A percentile compares a stretch with the other conserved stretches of the same genome.
Conservation (phyloP, 148 eudicot species). For the Chenopodium formosanum region DNA sequence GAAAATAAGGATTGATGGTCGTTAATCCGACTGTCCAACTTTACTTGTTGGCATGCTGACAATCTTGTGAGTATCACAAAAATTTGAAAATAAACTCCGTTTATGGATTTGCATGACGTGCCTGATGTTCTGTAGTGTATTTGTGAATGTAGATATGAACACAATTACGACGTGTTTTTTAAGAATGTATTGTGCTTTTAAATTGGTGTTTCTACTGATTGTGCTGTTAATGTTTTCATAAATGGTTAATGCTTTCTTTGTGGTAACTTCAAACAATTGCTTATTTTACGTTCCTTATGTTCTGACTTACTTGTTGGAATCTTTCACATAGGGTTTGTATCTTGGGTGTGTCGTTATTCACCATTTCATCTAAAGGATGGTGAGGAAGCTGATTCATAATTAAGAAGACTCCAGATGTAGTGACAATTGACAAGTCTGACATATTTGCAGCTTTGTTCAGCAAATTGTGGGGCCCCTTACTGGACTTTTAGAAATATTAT, state of each 20-base stretch:
- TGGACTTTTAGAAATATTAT: conserved; percentile 22
- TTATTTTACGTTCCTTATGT: conserved; percentile 20
- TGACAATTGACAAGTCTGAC: conserved; percentile 42
- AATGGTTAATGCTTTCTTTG: conserved; percentile 3
- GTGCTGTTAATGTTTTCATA: conserved; percentile 7
- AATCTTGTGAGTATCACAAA: not conserved
- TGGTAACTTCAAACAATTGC: conserved; percentile 24
- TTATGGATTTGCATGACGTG: not conserved
- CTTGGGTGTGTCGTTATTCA: conserved; percentile 56
- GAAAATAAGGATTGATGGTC: not conserved
- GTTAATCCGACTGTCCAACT: not conserved
- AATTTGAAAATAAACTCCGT: not conserved
- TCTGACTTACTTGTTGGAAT: conserved; percentile 53
- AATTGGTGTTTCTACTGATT: not conserved
- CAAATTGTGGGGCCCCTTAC: conserved; percentile 30
- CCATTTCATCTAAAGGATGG: conserved; percentile 52
- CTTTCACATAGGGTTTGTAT: conserved; percentile 59
- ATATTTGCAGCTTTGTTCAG: conserved; percentile 33
- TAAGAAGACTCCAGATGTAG: conserved; percentile 59
- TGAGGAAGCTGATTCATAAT: conserved; percentile 53
- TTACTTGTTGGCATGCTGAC: not conserved
- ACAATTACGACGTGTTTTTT: not conserved
- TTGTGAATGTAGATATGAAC: not conserved
- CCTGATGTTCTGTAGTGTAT: not conserved
- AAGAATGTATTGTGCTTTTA: not conserved